Evolutionary conservation across 2,329 filamentous ascomycete genomes (phyloP), one percentile per base, ranked within the genome.

Genomic region (Fusarium haematococcum): DNA sequence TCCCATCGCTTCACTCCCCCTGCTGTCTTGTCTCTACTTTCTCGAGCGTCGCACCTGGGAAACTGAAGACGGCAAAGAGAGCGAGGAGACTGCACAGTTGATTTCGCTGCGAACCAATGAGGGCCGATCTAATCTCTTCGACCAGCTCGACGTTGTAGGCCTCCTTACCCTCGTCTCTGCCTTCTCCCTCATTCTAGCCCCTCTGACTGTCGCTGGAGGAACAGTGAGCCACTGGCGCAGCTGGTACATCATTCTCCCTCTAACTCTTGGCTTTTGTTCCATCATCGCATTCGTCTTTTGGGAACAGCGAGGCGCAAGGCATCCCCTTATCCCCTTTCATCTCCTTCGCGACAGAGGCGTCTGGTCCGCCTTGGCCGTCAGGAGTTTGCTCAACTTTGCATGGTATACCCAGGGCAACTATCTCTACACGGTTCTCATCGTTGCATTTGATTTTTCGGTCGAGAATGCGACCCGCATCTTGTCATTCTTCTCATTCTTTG

Each of bases 331-430:
- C 1, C 90, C 90, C 0, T 91, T 91, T 77, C 79, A 87, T 74
- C 83, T 91, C 0, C 81, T 92, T 25, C 86, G 85, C 68, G 89
- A 92, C 68, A 87, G 90, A n/a, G 87, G 86, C 0, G 88, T 92
- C 1, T 92, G 89, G 89, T 88, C 86, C 2, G 87, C 90, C 0
- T 80, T 92, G 11, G 89, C 87, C 0, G 88, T 92, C 50, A 85
- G 85, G 4, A 81, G 82, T 65, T 77, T 87, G 64, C 82, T 89
- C 52, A 88, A 86, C 77, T 85, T 87, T 67, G 83, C 86, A 4
- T 91, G 88, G 89, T 87, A 85, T 59, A 83, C 89, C 23, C 90
- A 91, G 77, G 88, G 86, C 39, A 88, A 91, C 75, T 91, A 88
- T 74, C 82, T 92, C 0, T 91, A 87, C 77, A 90, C 89, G 0